Evolutionary conservation across 495 filamentous ascomycete genomes (phyloP), one percentile per base, ranked within the genome.

Genomic region (Niebla homalea): DNA sequence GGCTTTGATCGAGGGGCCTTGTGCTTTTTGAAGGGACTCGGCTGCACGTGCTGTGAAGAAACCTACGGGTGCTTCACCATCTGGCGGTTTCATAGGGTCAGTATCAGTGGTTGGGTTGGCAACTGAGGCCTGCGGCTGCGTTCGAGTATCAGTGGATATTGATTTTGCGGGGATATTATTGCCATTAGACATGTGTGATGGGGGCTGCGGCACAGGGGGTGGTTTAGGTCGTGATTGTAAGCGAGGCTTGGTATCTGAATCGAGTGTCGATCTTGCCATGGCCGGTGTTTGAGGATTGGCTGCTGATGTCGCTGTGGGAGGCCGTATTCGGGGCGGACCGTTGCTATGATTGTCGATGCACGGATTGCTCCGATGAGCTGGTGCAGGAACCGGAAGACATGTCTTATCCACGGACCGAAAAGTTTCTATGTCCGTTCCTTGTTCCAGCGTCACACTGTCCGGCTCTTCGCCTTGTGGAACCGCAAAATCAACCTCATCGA

Each of bases 1-100:
- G 7, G 73, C 73, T 15, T 77, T 70, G 5, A 65, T 46, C 4
- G 70, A 65, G 16, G 62, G 52, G 5, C 60, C 55, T 41, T 41
- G 39, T 5, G 45, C 45, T 20, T 65, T 55, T 37, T 69, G 64
- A n/a, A 71, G 64, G 22, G 71, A 68, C 20, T 73, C 72, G 10
- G 83, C 81, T 49, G 79, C 85, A 44, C 83, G 73, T 5, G 84
- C 85, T 0, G 86, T 88, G 59, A 83, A 87, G 68, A 95, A 95
- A 4, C 80, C 79, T 10, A 76, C 68, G 0, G 72, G 64, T 38
- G 70, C 63, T 19, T 60, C 53, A 36, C 15, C 43, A 11, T 41
- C n/a, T 3, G 16, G 6, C 32, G 12, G 50, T 39, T 19, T 32
- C 7, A 51, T 29, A 1, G 60, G 49, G 29, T 67, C 61, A 7